Percentiles rank a stretch among this genome's conserved stretches.
Evolutionary conservation across 2,329 filamentous ascomycete genomes (phyloP).

Genomic region (Penicillium aurantiogriseum): DNA sequence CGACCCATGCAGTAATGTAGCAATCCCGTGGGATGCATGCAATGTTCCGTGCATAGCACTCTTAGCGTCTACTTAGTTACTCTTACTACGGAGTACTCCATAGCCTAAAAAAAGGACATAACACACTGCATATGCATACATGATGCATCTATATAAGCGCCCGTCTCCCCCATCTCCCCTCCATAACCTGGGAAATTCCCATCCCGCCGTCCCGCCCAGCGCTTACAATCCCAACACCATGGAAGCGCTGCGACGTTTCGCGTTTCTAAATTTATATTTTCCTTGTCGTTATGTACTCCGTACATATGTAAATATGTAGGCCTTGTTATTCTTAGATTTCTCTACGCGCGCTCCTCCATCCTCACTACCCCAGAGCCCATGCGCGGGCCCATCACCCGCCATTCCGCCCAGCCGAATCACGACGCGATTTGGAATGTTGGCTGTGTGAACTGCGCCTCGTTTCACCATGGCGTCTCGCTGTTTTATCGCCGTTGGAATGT

Average conservation of each 20-base stretch:
- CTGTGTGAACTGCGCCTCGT: neutral
- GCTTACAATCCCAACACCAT: conserved; percentile 10
- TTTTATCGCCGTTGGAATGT: neutral
- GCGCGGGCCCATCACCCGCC: neutral
- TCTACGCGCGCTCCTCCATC: neutral
- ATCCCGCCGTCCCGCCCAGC: conserved; percentile 12
- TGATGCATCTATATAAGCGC: conserved; percentile 23
- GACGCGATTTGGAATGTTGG: neutral
- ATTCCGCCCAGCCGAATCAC: neutral
- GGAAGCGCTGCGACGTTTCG: conserved; percentile 2
- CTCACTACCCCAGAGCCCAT: neutral
- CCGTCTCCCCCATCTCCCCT: neutral
- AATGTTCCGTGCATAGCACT: conserved; percentile 13
- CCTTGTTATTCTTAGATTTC: conserved; percentile 2
- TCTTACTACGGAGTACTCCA: too few species aligned
- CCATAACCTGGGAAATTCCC: neutral
- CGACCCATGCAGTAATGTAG: neutral
- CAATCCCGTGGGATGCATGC: conserved; percentile 11
- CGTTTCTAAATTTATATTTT: neutral
- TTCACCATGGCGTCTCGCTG: neutral
- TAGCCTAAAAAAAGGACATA: conserved; percentile 15
- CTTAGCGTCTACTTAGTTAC: neutral
- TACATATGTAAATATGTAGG: too few species aligned
- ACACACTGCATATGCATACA: conserved; percentile 2
- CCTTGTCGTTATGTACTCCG: too few species aligned